Base-by-base conservation (phyloP, 495 filamentous ascomycete genomes). In the Aspergillus heteromorphus region DNA sequence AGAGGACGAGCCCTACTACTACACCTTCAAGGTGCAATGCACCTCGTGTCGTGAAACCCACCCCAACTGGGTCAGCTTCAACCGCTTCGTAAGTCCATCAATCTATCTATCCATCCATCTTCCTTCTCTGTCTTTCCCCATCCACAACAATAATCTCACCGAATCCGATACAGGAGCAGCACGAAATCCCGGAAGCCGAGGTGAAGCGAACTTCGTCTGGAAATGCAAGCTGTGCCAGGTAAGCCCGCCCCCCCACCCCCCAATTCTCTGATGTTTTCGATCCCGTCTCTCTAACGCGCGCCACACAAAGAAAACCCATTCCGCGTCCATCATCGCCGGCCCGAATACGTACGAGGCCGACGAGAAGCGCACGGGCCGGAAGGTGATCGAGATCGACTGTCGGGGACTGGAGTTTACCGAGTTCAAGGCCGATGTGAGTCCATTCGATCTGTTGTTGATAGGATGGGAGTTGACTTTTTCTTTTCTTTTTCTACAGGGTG, bases 191-290 rank as follows among this genome's bases (percentile, higher is more conserved):
- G 91, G 90, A 14, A 95, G 90, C 70, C 82, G 88, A 45, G 93
- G 93, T 42, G 92, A 97, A 71, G 95, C 93, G 8, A 96, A 96
- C 71, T 96, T 98, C 67, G 93, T 98, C 43, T 97, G 92, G 92
- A 88, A 83, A 65, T 98, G 93, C 79, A 95, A 90, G 68, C 86
- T 89, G 59, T 98, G 90, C 81, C 85, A 83, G 76, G 89, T 89
- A 60, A 9, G 76, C 52, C 13, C 20, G 0, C 5, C 40, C 18
- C n/a, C n/a, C n/a, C n/a, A n/a, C n/a, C n/a, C n/a, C n/a, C n/a
- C n/a, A n/a, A 30, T 30, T 45, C 7, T 27, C 6, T 29, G 11
- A 18, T 23, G 31, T 10, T 11, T 47, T 14, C n/a, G 11, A 18
- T 45, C 13, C 20, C 48, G 21, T 48, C 34, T 41, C 16, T 34